Evolutionary conservation across 257 asterid species (phyloP).

Genomic region (Mitragyna speciosa): DNA sequence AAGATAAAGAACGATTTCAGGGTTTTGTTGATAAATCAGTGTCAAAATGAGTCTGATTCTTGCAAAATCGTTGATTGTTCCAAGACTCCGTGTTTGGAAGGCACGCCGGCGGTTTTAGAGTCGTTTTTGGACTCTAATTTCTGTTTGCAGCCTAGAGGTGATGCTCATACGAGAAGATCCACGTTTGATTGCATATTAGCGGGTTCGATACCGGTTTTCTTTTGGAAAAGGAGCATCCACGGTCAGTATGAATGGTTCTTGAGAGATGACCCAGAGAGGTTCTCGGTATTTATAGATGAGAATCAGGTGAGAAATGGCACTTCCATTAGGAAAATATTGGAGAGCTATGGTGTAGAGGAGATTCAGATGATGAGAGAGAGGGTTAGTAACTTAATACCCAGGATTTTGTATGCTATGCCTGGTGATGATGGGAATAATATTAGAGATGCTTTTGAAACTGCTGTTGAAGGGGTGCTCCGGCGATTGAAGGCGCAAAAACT

Average conservation of each 20-base stretch:
- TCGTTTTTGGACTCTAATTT: conserved; percentile 61
- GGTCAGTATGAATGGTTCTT: conserved; percentile 81
- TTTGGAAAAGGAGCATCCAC: conserved; percentile 50
- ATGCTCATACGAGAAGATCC: conserved; percentile 58
- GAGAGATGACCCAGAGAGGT: conserved; percentile 66
- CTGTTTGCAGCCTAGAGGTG: conserved; percentile 80
- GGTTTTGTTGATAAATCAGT: conserved; percentile 35
- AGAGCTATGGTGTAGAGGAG: conserved; percentile 51
- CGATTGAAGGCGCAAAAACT: conserved; percentile 55
- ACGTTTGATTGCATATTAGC: conserved; percentile 82
- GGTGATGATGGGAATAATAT: conserved; percentile 40
- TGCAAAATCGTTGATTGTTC: conserved; percentile 64
- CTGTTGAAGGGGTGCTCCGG: conserved; percentile 68
- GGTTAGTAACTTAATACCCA: conserved; percentile 63
- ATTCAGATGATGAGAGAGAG: conserved; percentile 61
- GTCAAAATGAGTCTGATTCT: conserved; percentile 39
- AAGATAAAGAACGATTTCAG: conserved; percentile 57
- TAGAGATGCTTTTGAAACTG: conserved; percentile 73
- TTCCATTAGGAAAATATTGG: conserved; percentile 31
- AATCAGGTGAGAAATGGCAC: conserved; percentile 60
- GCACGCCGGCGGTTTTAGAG: conserved; percentile 33
- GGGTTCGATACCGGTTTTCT: conserved; percentile 76
- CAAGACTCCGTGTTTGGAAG: conserved; percentile 44
- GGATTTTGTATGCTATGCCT: conserved; percentile 54
- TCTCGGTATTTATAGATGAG: conserved; percentile 67